Conservation (phyloP, 192 early-diverging fungal genomes). For the Phlyctochytrium bullatum region DNA sequence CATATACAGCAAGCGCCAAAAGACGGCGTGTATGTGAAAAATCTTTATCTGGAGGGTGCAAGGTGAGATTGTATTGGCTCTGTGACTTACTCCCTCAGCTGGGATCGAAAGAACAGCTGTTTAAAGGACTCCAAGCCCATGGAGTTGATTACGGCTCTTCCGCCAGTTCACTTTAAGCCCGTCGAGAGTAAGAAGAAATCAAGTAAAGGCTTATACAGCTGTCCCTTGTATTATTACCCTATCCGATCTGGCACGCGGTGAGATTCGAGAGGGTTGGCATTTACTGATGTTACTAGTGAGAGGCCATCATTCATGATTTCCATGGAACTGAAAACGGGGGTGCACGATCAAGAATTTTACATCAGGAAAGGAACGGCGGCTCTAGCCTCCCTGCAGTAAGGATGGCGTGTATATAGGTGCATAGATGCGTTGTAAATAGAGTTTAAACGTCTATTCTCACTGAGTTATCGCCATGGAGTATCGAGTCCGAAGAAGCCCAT, state of each 20-base stretch:
- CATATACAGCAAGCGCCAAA: slow-evolving; percentile 46
- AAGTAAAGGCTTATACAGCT: slow-evolving; percentile 53
- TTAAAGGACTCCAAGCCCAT: slow-evolving; percentile 59
- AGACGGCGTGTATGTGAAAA: slow-evolving; percentile 59
- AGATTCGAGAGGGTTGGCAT: neutral
- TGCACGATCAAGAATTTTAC: slow-evolving; percentile 57
- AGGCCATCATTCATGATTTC: slow-evolving; percentile 62
- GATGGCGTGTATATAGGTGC: too few species aligned
- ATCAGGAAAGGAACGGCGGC: slow-evolving; percentile 60
- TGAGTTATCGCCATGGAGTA: too few species aligned
- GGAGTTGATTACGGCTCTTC: slow-evolving; percentile 58
- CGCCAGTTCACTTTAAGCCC: slow-evolving; percentile 59
- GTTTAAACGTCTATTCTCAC: neutral
- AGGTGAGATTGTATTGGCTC: too few species aligned
- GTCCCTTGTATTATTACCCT: slow-evolving; percentile 62
- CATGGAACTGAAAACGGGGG: slow-evolving; percentile 55
- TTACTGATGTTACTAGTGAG: slow-evolving; percentile 29
- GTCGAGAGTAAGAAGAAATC: slow-evolving; percentile 58
- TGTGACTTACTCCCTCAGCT: slow-evolving; percentile 28
- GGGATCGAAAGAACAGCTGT: slow-evolving; percentile 58
- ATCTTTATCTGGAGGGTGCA: slow-evolving; percentile 60
- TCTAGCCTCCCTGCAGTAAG: slow-evolving; percentile 48
- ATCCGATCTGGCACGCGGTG: slow-evolving; percentile 56
- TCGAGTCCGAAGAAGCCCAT: too few species aligned
- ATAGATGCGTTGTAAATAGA: neutral